Evolutionary conservation across 1,284 basidiomycete genomes (phyloP), one percentile per base, ranked within the genome.

Genomic region (Leucocoprinus gongylophorus): DNA sequence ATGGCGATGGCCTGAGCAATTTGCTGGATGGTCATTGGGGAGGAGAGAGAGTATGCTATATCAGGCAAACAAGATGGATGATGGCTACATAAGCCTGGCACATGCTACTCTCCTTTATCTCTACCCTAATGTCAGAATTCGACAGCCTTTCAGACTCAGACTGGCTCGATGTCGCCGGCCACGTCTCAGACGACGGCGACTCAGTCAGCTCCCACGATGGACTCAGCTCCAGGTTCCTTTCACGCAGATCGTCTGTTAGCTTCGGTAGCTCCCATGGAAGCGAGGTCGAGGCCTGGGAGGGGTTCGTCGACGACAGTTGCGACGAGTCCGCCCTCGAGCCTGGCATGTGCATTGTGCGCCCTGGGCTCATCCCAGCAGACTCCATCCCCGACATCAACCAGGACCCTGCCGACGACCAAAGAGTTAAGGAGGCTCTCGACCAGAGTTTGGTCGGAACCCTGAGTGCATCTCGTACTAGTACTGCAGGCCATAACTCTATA

Each of bases 1-100:
- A 93, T 85, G 63, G 79, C 71, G 64, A 91, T 90, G 48, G 91
- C 91, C 67, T 87, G 87, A 18, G 89, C 80, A 57, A 91, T 75
- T 64, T 84, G 87, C 58, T 83, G 78, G 58, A 85, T 80, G 41
- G 87, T 83, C 85, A 88, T 88, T 26, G 23, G 23, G 23, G 23
- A 26, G 23, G 23, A 26, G 23, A 26, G 6, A 26, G 23, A 26
- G 23, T n/a, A n/a, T n/a, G n/a, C 23, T 26, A 26, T 26, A 26
- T 26, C 23, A 37, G 53, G 46, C 46, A 46, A 40, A 21, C 50
- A 18, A 21, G 29, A 23, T 37, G 32, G 40, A 41, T 30, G 40
- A 20, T 42, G 30, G 28, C 38, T 32, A 6, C 39, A 26, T 4
- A 29, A 20, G 17, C 30, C 37, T 43, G 39, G 44, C 46, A n/a